A percentile compares a stretch with the other conserved stretches of the same genome.
Conservation (phyloP, 768 basidiomycete genomes). For the Tremella fuciformis region DNA sequence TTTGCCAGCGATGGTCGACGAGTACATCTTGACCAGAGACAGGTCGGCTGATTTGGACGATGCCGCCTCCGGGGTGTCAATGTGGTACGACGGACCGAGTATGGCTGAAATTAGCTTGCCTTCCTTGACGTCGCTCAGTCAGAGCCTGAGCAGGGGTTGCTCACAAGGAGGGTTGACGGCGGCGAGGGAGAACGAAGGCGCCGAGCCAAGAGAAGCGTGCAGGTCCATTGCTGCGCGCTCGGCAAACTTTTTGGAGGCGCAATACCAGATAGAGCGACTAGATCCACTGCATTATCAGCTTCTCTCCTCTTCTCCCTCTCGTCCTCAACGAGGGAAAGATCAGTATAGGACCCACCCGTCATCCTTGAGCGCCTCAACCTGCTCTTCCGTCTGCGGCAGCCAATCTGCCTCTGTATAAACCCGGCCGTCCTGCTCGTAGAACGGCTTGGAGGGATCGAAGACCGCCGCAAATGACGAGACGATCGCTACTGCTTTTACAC, state of each 20-base stretch:
- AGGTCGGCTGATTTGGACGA: conserved; percentile 13
- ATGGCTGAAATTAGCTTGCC: conserved; percentile 13
- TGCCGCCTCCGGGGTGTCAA: conserved; percentile 4
- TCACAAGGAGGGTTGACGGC: background rate
- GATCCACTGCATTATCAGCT: background rate
- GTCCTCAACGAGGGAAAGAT: too few species aligned
- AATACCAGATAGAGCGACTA: conserved; percentile 29
- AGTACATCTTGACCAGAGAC: conserved; percentile 14
- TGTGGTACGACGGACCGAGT: conserved; percentile 33
- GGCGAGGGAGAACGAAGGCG: background rate
- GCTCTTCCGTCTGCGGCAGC: conserved; percentile 32
- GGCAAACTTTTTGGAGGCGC: conserved; percentile 43
- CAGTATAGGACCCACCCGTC: conserved; percentile 36
- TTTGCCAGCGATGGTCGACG: conserved; percentile 10
- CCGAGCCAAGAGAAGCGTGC: conserved; percentile 4
- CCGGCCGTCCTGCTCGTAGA: conserved; percentile 21
- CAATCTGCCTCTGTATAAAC: conserved; percentile 45
- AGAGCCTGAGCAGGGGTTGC: background rate
- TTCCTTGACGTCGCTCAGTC: background rate
- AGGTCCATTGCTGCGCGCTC: conserved; percentile 31
- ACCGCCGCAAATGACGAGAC: conserved; percentile 33
- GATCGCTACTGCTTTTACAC: conserved; percentile 28
- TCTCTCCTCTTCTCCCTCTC: too few species aligned
- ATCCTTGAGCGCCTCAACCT: conserved; percentile 20
- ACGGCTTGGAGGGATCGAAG: conserved; percentile 24